phyloP scores from a whole-genome alignment of 1,284 basidiomycete species.

The Cutaneotrichosporon dermatis region DNA sequence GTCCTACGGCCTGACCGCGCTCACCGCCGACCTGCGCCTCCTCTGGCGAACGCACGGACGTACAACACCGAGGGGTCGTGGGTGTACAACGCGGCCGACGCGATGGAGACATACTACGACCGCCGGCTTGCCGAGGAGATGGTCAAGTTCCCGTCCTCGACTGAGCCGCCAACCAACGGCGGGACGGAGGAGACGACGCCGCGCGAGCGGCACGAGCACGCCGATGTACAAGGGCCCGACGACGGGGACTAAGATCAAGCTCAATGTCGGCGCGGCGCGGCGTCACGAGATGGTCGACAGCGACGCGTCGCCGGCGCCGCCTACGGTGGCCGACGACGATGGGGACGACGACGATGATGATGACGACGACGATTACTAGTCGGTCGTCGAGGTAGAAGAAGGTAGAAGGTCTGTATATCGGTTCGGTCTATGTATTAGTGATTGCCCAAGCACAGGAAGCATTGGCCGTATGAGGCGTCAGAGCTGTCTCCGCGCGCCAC shows the following conservation, averaged over 20 bases:
- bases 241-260: constrained; percentile 37
- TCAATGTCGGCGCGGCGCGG: constrained; percentile 30
- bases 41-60: constrained; percentile 91
- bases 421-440: not conserved
- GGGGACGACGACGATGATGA: constrained; percentile 12
- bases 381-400: too few relatives aligned
- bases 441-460: too few relatives aligned
- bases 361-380: not conserved
- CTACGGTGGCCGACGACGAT: constrained; percentile 26
- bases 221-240: constrained; percentile 42
- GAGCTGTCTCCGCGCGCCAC: too few relatives aligned
- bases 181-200: constrained; percentile 19
- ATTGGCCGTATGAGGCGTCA: too few relatives aligned
- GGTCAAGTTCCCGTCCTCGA: constrained; percentile 9
- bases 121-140: constrained; percentile 49
- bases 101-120: constrained; percentile 82
- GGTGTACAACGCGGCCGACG: constrained; percentile 89
- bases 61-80: constrained; percentile 69
- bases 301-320: constrained; percentile 20
- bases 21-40: constrained; percentile 71
- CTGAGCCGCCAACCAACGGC: not conserved
- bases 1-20: constrained; percentile 71
- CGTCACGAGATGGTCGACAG: constrained; percentile 18
- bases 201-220: constrained; percentile 38
- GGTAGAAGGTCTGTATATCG: not conserved